Evolutionary conservation across 2,329 filamentous ascomycete species (phyloP).

Genomic region (Lizonia empirigonia): DNA sequence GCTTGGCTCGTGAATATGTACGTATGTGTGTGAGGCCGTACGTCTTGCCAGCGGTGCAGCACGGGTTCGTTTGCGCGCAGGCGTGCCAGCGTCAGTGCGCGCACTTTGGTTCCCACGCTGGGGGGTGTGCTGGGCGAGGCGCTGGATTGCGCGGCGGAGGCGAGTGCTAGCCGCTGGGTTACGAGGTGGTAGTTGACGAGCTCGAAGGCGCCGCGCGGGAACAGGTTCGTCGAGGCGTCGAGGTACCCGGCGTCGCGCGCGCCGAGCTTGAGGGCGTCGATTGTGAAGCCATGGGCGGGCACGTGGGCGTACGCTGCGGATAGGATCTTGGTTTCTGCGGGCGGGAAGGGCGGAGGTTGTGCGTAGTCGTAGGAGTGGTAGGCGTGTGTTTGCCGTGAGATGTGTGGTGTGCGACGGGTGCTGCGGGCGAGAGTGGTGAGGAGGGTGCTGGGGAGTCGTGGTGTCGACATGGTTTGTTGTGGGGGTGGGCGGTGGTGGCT

Average conservation of each 20-base stretch:
- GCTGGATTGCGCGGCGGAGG: no score
- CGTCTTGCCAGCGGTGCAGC: constrained; percentile 84
- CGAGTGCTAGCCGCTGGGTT: constrained; percentile 68
- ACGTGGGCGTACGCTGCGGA: constrained; percentile 79
- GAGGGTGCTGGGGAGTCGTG: constrained; percentile 31
- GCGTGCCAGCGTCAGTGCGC: constrained; percentile 74
- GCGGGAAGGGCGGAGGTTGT: constrained; percentile 65
- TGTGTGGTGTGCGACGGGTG: constrained; percentile 22
- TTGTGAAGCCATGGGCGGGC: constrained; percentile 81
- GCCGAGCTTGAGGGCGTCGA: constrained; percentile 73
- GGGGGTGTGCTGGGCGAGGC: no score
- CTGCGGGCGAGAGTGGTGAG: constrained; percentile 33
- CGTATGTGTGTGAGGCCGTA: constrained; percentile 46
- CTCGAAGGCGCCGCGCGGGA: constrained; percentile 80
- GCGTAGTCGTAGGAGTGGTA: constrained; percentile 48
- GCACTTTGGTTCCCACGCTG: constrained; percentile 68
- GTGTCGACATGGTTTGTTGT: constrained; percentile 36
- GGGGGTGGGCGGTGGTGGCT: constrained; percentile 13
- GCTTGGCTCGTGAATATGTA: constrained; percentile 39
- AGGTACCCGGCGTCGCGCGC: constrained; percentile 84
- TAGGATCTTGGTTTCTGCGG: constrained; percentile 76
- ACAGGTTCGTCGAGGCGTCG: constrained; percentile 81
- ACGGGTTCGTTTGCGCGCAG: constrained; percentile 75
- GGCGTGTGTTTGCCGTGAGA: constrained; percentile 25
- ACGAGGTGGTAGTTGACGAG: constrained; percentile 80